These are phyloP conservation scores for Populus tomentosa DNA, from an alignment of 441 rosid genomes.

Conservation along the genomic window DNA sequence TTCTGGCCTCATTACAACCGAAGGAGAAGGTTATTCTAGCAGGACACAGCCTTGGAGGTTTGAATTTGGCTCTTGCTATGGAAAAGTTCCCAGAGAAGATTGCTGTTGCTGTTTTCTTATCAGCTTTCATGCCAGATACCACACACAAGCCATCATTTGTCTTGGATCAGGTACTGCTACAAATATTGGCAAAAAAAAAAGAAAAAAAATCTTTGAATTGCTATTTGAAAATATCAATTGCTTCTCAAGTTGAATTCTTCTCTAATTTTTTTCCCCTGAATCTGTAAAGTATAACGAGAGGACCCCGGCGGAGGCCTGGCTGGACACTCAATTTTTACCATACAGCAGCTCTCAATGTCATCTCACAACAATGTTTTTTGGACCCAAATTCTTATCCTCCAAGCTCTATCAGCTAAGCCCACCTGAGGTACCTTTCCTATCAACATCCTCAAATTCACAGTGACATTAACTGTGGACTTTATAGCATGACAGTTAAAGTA, in stretches of 20 bases:
- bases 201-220: background rate
- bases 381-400: conserved; percentile 23
- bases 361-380: conserved; percentile 21
- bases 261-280: background rate
- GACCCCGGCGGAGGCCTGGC: conserved; percentile 19
- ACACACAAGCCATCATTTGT: conserved; percentile 26
- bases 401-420: conserved; percentile 31
- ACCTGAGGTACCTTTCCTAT: conserved; percentile 29
- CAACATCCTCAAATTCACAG: no score
- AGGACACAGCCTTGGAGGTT: conserved; percentile 71
- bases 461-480: background rate
- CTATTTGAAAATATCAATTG: no score
- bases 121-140: conserved; percentile 35
- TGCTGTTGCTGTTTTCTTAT: conserved; percentile 39
- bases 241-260: background rate
- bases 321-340: conserved; percentile 31
- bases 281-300: conserved; percentile 6
- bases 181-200: no score
- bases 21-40: conserved; percentile 47
- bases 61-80: conserved; percentile 49
- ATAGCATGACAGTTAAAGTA: background rate
- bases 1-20: conserved; percentile 23
- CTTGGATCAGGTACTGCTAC: conserved; percentile 22
- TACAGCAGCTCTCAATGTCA: conserved; percentile 19
- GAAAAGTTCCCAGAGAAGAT: conserved; percentile 46